Base-by-base conservation (phyloP, 1,284 basidiomycete species). In the Inonotus obliquus region DNA sequence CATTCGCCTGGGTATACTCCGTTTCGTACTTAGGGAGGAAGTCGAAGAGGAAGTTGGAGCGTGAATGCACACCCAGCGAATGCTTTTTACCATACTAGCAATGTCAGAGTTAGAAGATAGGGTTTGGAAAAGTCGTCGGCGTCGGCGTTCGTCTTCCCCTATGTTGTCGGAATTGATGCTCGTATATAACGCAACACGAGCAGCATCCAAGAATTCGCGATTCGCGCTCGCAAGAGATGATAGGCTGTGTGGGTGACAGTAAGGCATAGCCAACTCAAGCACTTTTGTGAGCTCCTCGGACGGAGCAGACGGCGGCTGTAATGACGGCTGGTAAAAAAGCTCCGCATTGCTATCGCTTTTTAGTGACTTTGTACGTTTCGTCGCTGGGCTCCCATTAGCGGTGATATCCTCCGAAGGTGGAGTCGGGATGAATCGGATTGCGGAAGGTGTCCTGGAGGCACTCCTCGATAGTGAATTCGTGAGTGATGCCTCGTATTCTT, bases 401-500 rank as follows among this genome's bases (percentile, higher is more conserved):
- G 59, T 54, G 5, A 52, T 27, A 17, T 55, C 44, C 3, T 53
- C 25, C 21, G 49, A 60, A 35, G 59, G 59, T 23, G 44, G 44
- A 35, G 32, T 39, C 14, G 39, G 44, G 29, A 54, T 53, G 25
- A 39, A 54, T n/a, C n/a, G 35, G 2, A 44, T 35, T 14, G 53
- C 25, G 19, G 61, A 62, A 29, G 61, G 49, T 27, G 37, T n/a
- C 11, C 61, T 56, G 2, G 61, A 62, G 7, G 17, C 38, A 7
- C 49, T 49, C 35, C 60, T 54, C 4, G 61, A 58, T 27, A 47
- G 17, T 10, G 61, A 62, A 4, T 37, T 29, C 10, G 32, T 17
- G 10, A 59, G 38, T n/a, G 61, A 63, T 19, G 47, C 57, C 14
- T 63, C 61, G 21, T 56, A 56, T 32, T 63, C 61, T 11, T 63